Evolutionary conservation across 441 rosid species (phyloP).

Genomic region (Gossypium davidsonii): DNA sequence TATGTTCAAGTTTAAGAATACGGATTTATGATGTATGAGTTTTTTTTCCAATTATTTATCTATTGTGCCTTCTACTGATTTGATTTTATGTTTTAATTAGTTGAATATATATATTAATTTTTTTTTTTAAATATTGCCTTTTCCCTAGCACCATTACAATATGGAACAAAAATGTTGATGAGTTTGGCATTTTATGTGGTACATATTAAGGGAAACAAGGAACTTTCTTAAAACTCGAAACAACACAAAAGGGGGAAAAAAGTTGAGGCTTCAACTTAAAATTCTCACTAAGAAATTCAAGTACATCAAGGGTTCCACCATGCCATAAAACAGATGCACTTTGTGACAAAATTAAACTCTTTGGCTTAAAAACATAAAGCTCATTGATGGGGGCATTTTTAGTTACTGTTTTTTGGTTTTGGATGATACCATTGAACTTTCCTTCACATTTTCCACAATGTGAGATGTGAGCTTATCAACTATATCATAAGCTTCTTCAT

Average conservation of each 20-base stretch:
- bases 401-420: background rate
- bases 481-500: background rate
- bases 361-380: background rate
- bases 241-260: background rate
- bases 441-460: background rate
- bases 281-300: background rate
- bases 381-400: background rate
- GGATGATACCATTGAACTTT: constrained; percentile 16
- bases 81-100: no score
- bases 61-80: no score
- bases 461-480: background rate
- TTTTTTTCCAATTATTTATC: no score
- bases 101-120: no score
- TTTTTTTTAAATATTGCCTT: background rate
- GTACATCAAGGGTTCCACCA: background rate
- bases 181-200: background rate
- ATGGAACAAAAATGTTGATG: background rate
- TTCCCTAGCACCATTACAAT: background rate
- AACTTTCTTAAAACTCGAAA: background rate
- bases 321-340: no score
- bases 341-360: background rate
- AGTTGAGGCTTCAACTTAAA: background rate
- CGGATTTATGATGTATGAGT: no score
- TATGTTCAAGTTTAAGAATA: no score
- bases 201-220: background rate